Evolutionary conservation across 169 alveolate genomes (phyloP), one percentile per base, ranked within the genome.

Genomic region (Cryptosporidium parvum): DNA sequence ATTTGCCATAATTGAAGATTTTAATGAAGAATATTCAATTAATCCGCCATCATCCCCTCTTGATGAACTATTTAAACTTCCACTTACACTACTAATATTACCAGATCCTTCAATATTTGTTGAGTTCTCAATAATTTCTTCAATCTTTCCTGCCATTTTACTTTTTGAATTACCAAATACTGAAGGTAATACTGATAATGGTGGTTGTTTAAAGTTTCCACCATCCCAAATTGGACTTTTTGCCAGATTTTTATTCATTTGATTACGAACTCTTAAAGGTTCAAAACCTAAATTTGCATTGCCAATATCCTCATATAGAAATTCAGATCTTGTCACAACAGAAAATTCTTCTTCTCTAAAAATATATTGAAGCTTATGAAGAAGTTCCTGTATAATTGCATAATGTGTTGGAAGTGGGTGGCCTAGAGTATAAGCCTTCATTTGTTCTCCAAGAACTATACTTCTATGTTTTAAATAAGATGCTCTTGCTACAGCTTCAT

Each of bases 401-500:
- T 80, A 80, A 33, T 80, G 89, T 26, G 73, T 80, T 61, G 89
- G 89, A 42, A 80, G 70, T 18, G 89, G 89, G 7, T 45, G 59
- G n/a, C 89, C 89, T 9, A 80, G 44, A 31, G 67, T 26, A 44
- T 80, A 80, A 33, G 89, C 72, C n/a, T 80, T 59, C 89, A 80
- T 80, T 23, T 80, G 89, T n/a, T 80, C 89, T 14, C 89, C 89
- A 35, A 80, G 70, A 42, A 80, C 75, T 42, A 80, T 80, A 48
- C 89, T 80, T 42, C 89, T 80, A 31, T 80, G 89, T 3, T 80
- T 80, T 62, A 80, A 45, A 62, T 80, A 80, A 7, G 89, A 80
- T 23, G 89, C 89, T 62, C 89, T 80, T 9, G 89, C 89, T 26
- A 80, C 89, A 18, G 89, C 89, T 26, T 80, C 89, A 65, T 80